Conservation (phyloP, 305 asterid species). For the Solanum aculeatissimum region DNA sequence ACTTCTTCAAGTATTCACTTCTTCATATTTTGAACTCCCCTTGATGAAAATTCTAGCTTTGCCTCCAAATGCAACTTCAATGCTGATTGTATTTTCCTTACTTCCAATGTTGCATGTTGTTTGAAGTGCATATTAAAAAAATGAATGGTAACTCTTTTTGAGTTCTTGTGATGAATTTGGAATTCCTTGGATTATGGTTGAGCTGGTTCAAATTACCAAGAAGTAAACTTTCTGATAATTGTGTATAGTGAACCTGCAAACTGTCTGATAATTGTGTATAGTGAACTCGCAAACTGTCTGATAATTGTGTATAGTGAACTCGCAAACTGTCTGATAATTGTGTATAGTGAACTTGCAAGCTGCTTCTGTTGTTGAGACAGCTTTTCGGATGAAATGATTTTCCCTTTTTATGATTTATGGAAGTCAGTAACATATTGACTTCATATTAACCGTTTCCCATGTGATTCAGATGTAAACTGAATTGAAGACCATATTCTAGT, state of each 20-base stretch:
- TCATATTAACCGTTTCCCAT: background rate
- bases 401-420: background rate
- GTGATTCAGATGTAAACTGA: constrained; percentile 1
- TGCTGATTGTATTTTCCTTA: background rate
- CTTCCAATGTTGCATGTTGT: background rate
- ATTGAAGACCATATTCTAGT: constrained; percentile 1
- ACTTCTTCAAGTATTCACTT: no score
- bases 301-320: background rate
- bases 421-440: background rate
- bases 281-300: background rate
- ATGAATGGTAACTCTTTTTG: background rate
- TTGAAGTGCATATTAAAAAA: background rate
- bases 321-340: background rate
- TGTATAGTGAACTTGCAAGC: background rate
- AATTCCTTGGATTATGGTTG: background rate
- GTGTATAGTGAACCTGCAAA: background rate
- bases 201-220: background rate
- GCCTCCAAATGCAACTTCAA: background rate
- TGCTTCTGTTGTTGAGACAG: background rate
- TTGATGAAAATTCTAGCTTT: no score
- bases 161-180: background rate
- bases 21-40: no score
- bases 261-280: background rate
- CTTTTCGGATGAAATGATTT: background rate
- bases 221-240: background rate